Base-by-base conservation (phyloP, 768 basidiomycete species). In the Serendipita vermifera region DNA sequence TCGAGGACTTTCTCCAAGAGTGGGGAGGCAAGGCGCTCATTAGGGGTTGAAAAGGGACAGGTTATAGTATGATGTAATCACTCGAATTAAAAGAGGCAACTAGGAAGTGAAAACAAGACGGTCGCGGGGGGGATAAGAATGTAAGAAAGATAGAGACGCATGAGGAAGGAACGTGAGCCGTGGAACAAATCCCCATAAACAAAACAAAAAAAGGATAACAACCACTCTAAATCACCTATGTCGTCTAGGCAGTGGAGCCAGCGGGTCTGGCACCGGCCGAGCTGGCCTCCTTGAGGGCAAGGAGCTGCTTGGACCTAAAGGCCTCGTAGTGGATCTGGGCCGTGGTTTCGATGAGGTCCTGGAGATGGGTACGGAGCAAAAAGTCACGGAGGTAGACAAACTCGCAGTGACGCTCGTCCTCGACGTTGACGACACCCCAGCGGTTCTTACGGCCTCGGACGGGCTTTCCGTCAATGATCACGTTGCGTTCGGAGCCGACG, bases 291-390 rank as follows among this genome's bases (percentile, higher is more conserved):
- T 98, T 98, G 64, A 98, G 80, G 13, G 94, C 94, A 43, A 97
- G 77, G 62, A 98, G 72, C 74, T 99, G 94, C 75, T 97, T 97
- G 63, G 91, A 94, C 61, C 94, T 83, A 90, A 99, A 99, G 6
- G 93, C 91, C 75, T 99, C 94, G 69, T 98, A 99, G 73, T 99
- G 94, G 69, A 94, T 96, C 70, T 93, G 88, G 9, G 96, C 92
- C 7, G 96, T 98, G 56, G 94, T 96, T 76, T 99, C 94, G 67
- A 99, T 99, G 67, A 99, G 73, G 66, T 98, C 94, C 70, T 99
- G 94, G 66, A 99, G 70, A 72, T 99, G 96, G 29, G 94, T 94
- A 71, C 93, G 87, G 59, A 43, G 92, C 59, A 99, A 77, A 79
- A 99, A 99, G 77, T 99, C 92, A 61, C 94, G 81, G 60, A 99